Conservation (phyloP, 331 rosid species). For the Dryas integrifolia region DNA sequence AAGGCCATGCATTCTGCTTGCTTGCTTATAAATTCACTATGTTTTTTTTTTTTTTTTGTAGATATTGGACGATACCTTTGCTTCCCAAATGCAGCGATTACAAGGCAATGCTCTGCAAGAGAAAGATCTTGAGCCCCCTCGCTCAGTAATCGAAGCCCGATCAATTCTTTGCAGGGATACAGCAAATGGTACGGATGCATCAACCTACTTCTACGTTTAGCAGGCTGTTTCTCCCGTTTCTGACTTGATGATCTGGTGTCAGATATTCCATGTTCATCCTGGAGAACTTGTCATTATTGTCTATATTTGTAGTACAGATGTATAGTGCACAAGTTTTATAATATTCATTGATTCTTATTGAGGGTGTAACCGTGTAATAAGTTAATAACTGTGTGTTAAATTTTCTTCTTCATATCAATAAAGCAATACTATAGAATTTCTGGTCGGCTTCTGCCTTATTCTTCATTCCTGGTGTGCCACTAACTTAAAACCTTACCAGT, state of each 20-base stretch:
- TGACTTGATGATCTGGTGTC: neutral
- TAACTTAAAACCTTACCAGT: too few species aligned
- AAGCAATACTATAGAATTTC: neutral
- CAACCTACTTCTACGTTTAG: conserved; percentile 59
- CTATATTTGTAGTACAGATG: neutral
- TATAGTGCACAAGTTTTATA: neutral
- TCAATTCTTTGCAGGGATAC: conserved; percentile 89
- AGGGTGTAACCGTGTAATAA: neutral
- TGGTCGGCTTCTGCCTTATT: neutral
- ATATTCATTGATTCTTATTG: neutral
- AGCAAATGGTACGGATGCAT: conserved; percentile 56
- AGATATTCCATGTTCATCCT: conserved; percentile 4
- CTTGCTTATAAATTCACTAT: neutral
- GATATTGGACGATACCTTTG: conserved; percentile 93
- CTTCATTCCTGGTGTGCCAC: neutral
- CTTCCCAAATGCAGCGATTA: conserved; percentile 92
- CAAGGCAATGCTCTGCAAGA: conserved; percentile 87
- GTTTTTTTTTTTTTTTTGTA: conserved; percentile 32
- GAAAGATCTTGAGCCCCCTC: conserved; percentile 92
- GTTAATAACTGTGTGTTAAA: neutral
- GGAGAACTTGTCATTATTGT: neutral
- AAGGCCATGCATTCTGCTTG: neutral
- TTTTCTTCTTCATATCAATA: neutral
- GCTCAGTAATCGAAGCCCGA: conserved; percentile 84
- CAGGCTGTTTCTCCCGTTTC: neutral